A percentile compares a stretch with the other conserved stretches of the same genome.
Conservation (phyloP, 1,139 yeast genomes). For the Candida sp. region DNA sequence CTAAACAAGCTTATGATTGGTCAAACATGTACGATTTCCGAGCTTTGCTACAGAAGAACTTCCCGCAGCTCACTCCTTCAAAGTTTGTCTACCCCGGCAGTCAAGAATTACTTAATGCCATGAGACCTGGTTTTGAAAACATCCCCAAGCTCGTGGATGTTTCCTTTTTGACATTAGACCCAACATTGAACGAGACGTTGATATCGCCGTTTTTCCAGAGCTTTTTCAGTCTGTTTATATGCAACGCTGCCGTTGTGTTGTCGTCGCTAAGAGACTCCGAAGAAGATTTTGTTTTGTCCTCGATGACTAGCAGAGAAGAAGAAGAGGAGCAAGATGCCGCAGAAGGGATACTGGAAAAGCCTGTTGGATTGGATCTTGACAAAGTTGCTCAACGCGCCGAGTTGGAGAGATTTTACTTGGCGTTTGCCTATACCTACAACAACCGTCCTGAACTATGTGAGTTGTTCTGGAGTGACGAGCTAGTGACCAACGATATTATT, state of each 20-base stretch:
- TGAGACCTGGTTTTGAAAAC: constrained; percentile 28
- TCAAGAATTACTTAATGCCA: constrained; percentile 25
- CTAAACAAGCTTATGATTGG: constrained; percentile 36
- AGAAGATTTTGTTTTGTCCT: constrained; percentile 76
- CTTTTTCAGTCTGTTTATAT: constrained; percentile 65
- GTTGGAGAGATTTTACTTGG: constrained; percentile 83
- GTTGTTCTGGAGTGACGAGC: constrained; percentile 76
- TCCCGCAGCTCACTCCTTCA: constrained; percentile 57
- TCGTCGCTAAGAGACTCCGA: constrained; percentile 85
- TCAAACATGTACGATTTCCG: constrained; percentile 66
- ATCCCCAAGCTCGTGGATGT: constrained; percentile 25
- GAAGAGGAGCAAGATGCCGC: constrained; percentile 25
- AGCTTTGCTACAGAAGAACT: constrained; percentile 65
- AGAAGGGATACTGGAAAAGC: constrained; percentile 12
- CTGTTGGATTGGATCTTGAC: constrained; percentile 43
- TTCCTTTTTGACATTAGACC: constrained; percentile 22
- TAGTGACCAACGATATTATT: constrained; percentile 40
- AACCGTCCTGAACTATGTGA: constrained; percentile 62
- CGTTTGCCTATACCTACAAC: constrained; percentile 72
- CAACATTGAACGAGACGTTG: constrained; percentile 31
- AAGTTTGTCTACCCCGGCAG: constrained; percentile 35
- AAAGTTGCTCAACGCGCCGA: constrained; percentile 77
- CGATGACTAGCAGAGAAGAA: constrained; percentile 29
- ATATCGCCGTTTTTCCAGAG: constrained; percentile 50
- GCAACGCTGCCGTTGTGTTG: constrained; percentile 77